Evolutionary conservation across 352 stramenopile genomes (phyloP).

Genomic region (Phytophthora tubulina): DNA sequence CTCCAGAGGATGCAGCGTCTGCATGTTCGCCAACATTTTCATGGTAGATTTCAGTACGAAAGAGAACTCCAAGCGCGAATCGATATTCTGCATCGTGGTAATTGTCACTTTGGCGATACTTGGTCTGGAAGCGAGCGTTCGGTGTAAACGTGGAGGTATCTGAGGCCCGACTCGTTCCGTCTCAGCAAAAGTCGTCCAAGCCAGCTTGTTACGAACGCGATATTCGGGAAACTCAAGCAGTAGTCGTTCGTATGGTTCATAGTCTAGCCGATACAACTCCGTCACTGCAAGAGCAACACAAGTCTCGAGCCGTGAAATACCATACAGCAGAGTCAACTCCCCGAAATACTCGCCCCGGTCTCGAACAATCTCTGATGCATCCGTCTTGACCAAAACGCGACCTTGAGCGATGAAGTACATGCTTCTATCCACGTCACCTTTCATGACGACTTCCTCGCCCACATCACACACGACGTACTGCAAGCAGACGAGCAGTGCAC

Average conservation of each 20-base stretch:
- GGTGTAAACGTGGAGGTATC: background rate
- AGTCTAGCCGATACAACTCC: slow-evolving; percentile 79
- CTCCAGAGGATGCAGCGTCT: slow-evolving; percentile 55
- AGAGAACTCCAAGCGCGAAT: slow-evolving; percentile 55
- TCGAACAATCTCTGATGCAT: slow-evolving; percentile 55
- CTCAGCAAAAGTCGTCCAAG: slow-evolving; percentile 53
- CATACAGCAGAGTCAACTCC: slow-evolving; percentile 67
- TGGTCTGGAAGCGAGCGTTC: slow-evolving; percentile 18
- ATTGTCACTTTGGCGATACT: slow-evolving; percentile 18
- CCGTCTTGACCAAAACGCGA: slow-evolving; percentile 66
- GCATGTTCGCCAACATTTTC: slow-evolving; percentile 55
- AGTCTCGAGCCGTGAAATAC: slow-evolving; percentile 68
- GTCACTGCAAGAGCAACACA: slow-evolving; percentile 63
- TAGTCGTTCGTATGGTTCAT: slow-evolving; percentile 67
- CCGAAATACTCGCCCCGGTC: slow-evolving; percentile 74
- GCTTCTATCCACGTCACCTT: slow-evolving; percentile 74
- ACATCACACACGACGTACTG: slow-evolving; percentile 74
- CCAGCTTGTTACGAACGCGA: slow-evolving; percentile 51
- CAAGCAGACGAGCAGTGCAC: slow-evolving; percentile 66
- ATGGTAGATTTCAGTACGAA: slow-evolving; percentile 61
- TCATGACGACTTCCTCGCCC: slow-evolving; percentile 69
- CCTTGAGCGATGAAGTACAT: slow-evolving; percentile 88
- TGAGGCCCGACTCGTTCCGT: background rate
- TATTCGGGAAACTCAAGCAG: slow-evolving; percentile 78
- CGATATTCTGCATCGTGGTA: slow-evolving; percentile 25